A percentile compares a stretch with the other conserved stretches of the same genome.
Conservation (phyloP, 2,329 filamentous ascomycete species). For the Diaporthe destruens region DNA sequence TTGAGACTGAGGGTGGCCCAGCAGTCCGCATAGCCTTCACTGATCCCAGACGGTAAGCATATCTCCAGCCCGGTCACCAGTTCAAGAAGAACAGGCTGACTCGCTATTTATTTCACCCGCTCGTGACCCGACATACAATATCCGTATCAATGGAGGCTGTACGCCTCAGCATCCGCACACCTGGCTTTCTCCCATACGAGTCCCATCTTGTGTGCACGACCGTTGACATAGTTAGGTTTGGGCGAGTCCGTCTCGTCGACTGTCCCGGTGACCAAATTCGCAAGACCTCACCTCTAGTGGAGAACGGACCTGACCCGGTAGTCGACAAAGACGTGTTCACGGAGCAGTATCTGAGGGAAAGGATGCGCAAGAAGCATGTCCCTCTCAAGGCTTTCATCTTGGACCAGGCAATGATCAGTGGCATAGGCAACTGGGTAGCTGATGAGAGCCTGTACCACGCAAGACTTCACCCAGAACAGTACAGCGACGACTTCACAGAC, state of each 20-base stretch:
- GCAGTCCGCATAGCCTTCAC: conserved; percentile 80
- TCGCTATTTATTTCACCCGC: background rate
- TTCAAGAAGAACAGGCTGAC: too few species aligned
- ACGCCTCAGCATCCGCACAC: too few species aligned
- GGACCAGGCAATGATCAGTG: conserved; percentile 89
- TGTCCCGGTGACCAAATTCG: conserved; percentile 83
- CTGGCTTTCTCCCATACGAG: too few species aligned
- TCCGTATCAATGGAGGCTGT: too few species aligned
- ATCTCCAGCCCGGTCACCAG: background rate
- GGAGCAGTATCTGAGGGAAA: conserved; percentile 77
- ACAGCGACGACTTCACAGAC: conserved; percentile 83
- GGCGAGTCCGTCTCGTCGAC: conserved; percentile 84
- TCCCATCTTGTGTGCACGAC: background rate
- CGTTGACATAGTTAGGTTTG: conserved; percentile 59
- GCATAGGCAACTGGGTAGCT: conserved; percentile 97
- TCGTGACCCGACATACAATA: too few species aligned
- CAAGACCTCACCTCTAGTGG: conserved; percentile 80
- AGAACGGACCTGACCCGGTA: conserved; percentile 95
- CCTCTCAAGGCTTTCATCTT: conserved; percentile 91
- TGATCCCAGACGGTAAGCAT: conserved; percentile 73
- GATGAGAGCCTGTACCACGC: conserved; percentile 95
- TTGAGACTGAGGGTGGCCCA: conserved; percentile 71
- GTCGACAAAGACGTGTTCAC: conserved; percentile 84
- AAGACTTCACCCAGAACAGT: conserved; percentile 90
- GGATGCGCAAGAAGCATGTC: conserved; percentile 81